Conservation (phyloP, 805 yeast genomes). For the Candida sakaeoensis region DNA sequence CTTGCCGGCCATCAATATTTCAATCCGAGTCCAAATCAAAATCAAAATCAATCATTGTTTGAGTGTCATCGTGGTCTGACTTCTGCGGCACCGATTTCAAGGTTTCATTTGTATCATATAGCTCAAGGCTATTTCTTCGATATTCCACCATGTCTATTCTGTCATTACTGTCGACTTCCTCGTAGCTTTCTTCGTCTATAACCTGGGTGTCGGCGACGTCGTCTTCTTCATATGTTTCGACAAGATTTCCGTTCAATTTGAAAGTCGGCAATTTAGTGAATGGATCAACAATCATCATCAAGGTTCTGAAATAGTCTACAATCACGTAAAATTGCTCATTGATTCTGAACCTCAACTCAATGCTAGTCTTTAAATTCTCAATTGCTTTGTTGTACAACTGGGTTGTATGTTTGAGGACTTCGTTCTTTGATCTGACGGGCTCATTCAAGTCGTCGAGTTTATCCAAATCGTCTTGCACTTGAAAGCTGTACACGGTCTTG, state of each 20-base stretch:
- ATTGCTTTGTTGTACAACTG: slow-evolving; percentile 11
- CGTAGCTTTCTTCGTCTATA: slow-evolving; percentile 9
- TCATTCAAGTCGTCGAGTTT: not conserved
- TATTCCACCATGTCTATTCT: slow-evolving; percentile 6
- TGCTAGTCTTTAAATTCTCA: slow-evolving; percentile 19
- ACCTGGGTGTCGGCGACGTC: not conserved
- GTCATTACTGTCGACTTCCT: slow-evolving; percentile 6
- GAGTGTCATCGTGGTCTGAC: not conserved
- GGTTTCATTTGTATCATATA: slow-evolving; percentile 1
- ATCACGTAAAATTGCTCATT: slow-evolving; percentile 19
- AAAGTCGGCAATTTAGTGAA: too few species aligned
- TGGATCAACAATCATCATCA: slow-evolving; percentile 6
- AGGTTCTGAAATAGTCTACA: slow-evolving; percentile 9
- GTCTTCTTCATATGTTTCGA: not conserved
- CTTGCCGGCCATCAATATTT: too few species aligned
- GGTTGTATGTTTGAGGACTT: slow-evolving; percentile 10
- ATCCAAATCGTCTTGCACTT: slow-evolving; percentile 9
- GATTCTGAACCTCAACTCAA: slow-evolving; percentile 20
- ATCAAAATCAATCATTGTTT: slow-evolving; percentile 19
- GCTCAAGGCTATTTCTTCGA: slow-evolving; percentile 10
- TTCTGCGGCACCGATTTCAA: not conserved
- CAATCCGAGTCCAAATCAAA: slow-evolving; percentile 21
- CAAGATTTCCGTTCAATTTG: too few species aligned
- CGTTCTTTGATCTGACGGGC: slow-evolving; percentile 8
- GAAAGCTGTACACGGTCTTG: slow-evolving; percentile 14